Evolutionary conservation across 352 stramenopile species (phyloP), one percentile per base, ranked within the genome.

Genomic region (Globisporangium takayamanum): DNA sequence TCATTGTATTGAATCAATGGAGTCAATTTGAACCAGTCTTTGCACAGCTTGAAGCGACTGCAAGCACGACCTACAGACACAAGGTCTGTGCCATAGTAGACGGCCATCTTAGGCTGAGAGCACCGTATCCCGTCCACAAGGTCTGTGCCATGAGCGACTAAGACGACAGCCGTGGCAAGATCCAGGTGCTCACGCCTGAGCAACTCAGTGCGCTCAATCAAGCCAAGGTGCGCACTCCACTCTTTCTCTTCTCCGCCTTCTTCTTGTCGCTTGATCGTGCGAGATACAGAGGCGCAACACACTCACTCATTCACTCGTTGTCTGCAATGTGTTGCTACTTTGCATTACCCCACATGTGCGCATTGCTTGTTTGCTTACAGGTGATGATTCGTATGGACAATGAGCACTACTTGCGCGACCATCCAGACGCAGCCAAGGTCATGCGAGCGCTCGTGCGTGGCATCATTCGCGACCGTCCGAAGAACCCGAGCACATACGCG

Each of bases 341-440:
- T n/a, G 22, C 25, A 20, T 6, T 57, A 33, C 36, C 51, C n/a
- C 33, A 70, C 26, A 18, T 49, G 44, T 20, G n/a, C 2, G 5
- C 28, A 22, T 36, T n/a, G 5, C n/a, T 58, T 20, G 11, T 58
- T 42, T 22, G 20, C 18, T 22, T 3, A 8, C 57, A 86, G 80
- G 76, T 88, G 37, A 87, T 78, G 68, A 90, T 90, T 51, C 74
- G 80, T 52, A 83, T 91, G 69, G 76, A 90, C 62, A 91, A 87
- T 51, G 78, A 90, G 63, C 77, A 87, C 54, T 88, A 88, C 56
- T 62, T 88, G 64, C 68, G 80, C 46, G 76, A 87, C 49, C 78
- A 88, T 37, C 74, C 73, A 14, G 78, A 87, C 53, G 73, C 80
- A 30, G 66, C 65, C 57, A 84, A 80, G 50, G 63, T 83, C 57